Base-by-base conservation (phyloP, 2,329 filamentous ascomycete genomes). In the Aspergillus sp. region DNA sequence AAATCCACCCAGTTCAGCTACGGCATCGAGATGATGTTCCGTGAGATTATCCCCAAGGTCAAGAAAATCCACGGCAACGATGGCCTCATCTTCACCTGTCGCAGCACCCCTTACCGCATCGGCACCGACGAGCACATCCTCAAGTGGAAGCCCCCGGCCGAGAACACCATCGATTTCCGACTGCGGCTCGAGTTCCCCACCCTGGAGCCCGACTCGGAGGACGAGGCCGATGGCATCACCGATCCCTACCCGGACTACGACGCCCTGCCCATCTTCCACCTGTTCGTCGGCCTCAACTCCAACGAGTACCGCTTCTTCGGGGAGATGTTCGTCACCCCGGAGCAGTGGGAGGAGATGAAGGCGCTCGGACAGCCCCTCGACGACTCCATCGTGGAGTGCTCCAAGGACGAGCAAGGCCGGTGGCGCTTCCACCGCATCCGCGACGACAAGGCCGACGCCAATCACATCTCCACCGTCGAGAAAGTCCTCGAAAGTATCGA, bases 41-140 rank as follows among this genome's bases (percentile, higher is more conserved):
- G 88, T 66, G 84, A 93, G 58, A 86, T 96, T 49, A 86, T 98
- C 29, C 93, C 92, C 1, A 87, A 83, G 47, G 84, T 99, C 39
- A 89, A 88, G 66, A 73, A 73, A 52, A 76, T 80, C 46, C 95
- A 99, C 73, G 93, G 94, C 63, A 98, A 97, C 74, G 95, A 99
- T 74, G 95, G 95, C 6, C 84, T 99, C 51, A 96, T 99, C 71
- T 99, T 98, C 77, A 98, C 95, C n/a, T 96, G 94, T 78, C 87
- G 91, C 64, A 89, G 87, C 68, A 92, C 91, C 18, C 84, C 89
- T 10, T 99, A 99, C 80, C 88, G 89, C 68, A 89, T 90, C 65
- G 95, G 95, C 66, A 99, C 95, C 12, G 95, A 99, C 76, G 86
- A 86, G 53, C 89, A 96, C 74, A 99, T 97, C 63, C 81, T 99